Evolutionary conservation across 805 yeast genomes (phyloP).

Genomic region (Candida arabinofermentans): DNA sequence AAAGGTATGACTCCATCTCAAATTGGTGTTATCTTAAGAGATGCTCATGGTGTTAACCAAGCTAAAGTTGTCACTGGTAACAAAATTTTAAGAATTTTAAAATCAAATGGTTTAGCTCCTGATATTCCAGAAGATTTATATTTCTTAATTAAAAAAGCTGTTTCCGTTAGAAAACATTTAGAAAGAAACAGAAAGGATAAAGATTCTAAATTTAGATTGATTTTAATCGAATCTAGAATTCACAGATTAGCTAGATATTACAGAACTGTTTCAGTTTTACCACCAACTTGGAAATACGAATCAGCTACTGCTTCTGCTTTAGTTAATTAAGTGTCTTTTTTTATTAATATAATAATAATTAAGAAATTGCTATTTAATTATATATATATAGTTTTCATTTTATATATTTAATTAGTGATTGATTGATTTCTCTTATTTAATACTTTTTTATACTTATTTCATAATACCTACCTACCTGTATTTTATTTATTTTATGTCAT

Average conservation of each 20-base stretch:
- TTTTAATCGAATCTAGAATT: conserved; percentile 99
- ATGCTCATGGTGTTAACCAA: conserved; percentile 99
- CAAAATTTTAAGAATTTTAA: conserved; percentile 98
- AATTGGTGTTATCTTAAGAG: conserved; percentile 99
- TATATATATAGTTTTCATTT: conserved; percentile 14
- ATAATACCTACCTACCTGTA: background rate
- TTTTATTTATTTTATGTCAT: conserved; percentile 2
- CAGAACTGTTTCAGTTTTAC: conserved; percentile 98
- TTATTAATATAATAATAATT: conserved; percentile 2
- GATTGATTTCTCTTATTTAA: too few species aligned
- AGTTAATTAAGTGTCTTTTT: conserved; percentile 72
- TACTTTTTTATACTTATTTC: conserved; percentile 3
- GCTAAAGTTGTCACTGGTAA: conserved; percentile 96
- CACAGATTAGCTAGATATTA: conserved; percentile 99
- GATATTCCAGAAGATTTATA: conserved; percentile 99
- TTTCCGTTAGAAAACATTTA: conserved; percentile 98
- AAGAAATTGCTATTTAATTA: conserved; percentile 14
- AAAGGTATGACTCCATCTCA: conserved; percentile 99
- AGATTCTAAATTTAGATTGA: conserved; percentile 99
- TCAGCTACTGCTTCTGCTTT: conserved; percentile 99
- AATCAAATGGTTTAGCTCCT: conserved; percentile 99
- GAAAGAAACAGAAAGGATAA: conserved; percentile 99
- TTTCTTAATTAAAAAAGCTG: conserved; percentile 99
- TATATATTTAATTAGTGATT: conserved; percentile 7
- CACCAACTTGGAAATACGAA: conserved; percentile 99